Evolutionary conservation across 768 basidiomycete genomes (phyloP), one percentile per base, ranked within the genome.

Genomic region (Peribolospora baueri): DNA sequence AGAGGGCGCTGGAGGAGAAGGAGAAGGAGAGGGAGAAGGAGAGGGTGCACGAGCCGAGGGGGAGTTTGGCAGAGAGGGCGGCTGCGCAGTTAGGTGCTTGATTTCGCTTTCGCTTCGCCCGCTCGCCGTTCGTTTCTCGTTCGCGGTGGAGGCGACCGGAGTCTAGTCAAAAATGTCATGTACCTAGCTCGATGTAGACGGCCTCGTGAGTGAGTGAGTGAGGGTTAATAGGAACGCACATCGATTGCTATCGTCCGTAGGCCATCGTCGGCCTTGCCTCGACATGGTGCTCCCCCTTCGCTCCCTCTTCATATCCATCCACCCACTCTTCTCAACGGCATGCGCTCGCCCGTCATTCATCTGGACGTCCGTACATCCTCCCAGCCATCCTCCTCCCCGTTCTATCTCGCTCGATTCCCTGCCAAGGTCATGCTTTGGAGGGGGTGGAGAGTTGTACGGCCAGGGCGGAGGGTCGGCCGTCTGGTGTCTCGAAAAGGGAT

Each of bases 401-500:
- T 67, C 39, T 69, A 63, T 62, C 81, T 84, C n/a, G 79, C 67
- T 8, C 79, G 69, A 51, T 76, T 72, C 13, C 56, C 58, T 49
- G 76, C 75, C 7, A 83, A 80, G 42, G 83, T 72, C 9, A 81
- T 82, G 38, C 25, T 25, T 25, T 25, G 25, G 25, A 25, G 25
- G 25, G 25, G 25, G 77, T 74, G 2, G 82, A 79, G 63, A 86
- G 72, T 46, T 78, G 79, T 11, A 81, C 81, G 38, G 83, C 83
- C 38, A 90, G 77, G 5, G 82, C 75, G 37, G 83, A 88, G 47
- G 78, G 77, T 40, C 83, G 73, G 51, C 77, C 76, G 51, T 84
- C 81, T 39, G 79, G 72, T n/a, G 84, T 85, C 45, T 83, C 69
- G 72, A 88, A 91, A 48, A 88, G 68, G 25, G 76, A 65, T 65